Evolutionary conservation across 2,329 filamentous ascomycete species (phyloP).

Genomic region (Aspergillus sp.): DNA sequence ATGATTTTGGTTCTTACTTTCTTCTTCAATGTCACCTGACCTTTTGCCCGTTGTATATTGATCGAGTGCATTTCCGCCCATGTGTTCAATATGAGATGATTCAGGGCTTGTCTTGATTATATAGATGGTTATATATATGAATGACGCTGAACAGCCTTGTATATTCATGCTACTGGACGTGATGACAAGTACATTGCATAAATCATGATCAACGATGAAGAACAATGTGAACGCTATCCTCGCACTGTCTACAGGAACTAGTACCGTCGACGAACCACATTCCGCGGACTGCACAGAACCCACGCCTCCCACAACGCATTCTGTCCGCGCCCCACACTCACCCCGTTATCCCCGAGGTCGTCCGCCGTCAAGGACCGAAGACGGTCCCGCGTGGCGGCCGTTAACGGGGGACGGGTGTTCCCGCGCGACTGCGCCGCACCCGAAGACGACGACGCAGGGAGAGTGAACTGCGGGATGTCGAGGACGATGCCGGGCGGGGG

Average conservation of each 20-base stretch:
- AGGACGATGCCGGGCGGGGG: conserved; percentile 17
- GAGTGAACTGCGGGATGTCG: conserved; percentile 6
- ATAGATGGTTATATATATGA: not conserved
- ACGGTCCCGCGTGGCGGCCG: conserved; percentile 20
- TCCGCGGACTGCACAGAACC: conserved; percentile 30
- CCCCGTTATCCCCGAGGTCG: conserved; percentile 38
- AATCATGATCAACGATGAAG: not conserved
- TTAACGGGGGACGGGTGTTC: conserved; percentile 8
- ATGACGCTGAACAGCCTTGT: too few species aligned
- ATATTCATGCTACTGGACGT: too few species aligned
- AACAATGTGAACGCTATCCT: not conserved
- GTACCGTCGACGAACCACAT: conserved; percentile 7
- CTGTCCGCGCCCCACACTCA: conserved; percentile 32
- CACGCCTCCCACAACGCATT: conserved; percentile 38
- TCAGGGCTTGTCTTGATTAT: not conserved
- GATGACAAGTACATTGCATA: too few species aligned
- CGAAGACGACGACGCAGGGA: not conserved
- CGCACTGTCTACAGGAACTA: not conserved
- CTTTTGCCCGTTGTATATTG: not conserved
- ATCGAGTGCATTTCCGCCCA: not conserved
- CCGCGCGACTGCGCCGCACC: not conserved
- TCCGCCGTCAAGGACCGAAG: conserved; percentile 27
- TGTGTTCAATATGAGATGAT: not conserved
- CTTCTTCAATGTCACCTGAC: not conserved
- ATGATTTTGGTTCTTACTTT: not conserved